Evolutionary conservation across 257 asterid species (phyloP).

Genomic region (Buddleja alternifolia): DNA sequence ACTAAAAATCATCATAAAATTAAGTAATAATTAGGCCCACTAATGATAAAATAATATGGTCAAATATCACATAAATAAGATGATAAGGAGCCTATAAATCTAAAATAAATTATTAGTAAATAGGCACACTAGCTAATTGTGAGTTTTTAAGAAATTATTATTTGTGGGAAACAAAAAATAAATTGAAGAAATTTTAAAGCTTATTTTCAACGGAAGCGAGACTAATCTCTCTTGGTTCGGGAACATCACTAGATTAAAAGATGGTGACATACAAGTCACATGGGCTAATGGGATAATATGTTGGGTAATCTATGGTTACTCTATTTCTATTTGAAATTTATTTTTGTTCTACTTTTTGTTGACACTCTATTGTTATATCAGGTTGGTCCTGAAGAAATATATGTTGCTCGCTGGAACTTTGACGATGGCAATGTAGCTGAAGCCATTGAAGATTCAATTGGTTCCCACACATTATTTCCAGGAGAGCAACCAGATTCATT

Average conservation of each 20-base stretch:
- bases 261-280: slow-evolving; percentile 93
- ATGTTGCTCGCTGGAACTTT: slow-evolving; percentile 97
- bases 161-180: too few species aligned
- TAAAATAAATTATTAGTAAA: too few species aligned
- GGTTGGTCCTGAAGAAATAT: slow-evolving; percentile 99
- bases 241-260: slow-evolving; percentile 81
- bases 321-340: slow-evolving; percentile 6
- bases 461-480: too few species aligned
- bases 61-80: too few species aligned
- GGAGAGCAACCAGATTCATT: slow-evolving; percentile 49
- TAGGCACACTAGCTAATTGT: too few species aligned
- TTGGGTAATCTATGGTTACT: slow-evolving; percentile 47
- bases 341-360: not conserved
- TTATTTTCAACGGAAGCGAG: slow-evolving; percentile 33
- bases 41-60: too few species aligned
- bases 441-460: slow-evolving; percentile 94
- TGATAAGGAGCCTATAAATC: too few species aligned
- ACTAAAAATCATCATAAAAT: too few species aligned
- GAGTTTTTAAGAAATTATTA: too few species aligned
- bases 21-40: too few species aligned
- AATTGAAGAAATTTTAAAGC: too few species aligned
- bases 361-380: slow-evolving; percentile 31
- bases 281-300: slow-evolving; percentile 99
- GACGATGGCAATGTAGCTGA: slow-evolving; percentile 87
- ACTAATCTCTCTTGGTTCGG: slow-evolving; percentile 91